Evolutionary conservation across 164 flowering plant genomes (phyloP).

Genomic region (Saururus chinensis): DNA sequence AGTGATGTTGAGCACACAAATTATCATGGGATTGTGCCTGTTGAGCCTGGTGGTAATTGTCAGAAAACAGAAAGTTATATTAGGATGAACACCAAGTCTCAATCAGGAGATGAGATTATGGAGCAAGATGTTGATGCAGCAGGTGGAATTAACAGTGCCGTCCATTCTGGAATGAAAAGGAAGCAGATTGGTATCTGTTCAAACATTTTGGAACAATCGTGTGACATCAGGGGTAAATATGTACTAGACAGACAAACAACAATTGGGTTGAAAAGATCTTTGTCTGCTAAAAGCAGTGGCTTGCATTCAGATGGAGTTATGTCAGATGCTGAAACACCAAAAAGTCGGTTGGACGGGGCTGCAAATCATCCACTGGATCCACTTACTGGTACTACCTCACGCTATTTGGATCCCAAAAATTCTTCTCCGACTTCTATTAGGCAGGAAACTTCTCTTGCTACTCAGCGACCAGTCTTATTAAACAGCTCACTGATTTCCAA

Average conservation of each 20-base stretch:
- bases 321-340: slow-evolving; percentile 7
- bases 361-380: not conserved
- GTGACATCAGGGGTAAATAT: slow-evolving; percentile 1
- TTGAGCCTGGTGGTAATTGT: slow-evolving; percentile 3
- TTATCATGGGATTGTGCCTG: slow-evolving; percentile 5
- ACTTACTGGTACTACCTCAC: not conserved
- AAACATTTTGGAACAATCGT: slow-evolving; percentile 5
- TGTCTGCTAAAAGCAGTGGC: slow-evolving; percentile 5
- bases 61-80: not conserved
- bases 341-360: not conserved
- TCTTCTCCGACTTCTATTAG: not conserved
- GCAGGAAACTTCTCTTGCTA: slow-evolving; percentile 7
- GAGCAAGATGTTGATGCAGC: not conserved
- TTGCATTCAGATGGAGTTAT: slow-evolving; percentile 6
- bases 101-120: not conserved
- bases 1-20: slow-evolving; percentile 2
- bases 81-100: not conserved
- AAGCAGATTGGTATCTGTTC: slow-evolving; percentile 14
- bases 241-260: slow-evolving; percentile 7
- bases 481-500: slow-evolving; percentile 7
- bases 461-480: slow-evolving; percentile 7
- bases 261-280: slow-evolving; percentile 8
- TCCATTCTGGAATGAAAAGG: slow-evolving; percentile 16
- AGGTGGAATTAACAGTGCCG: slow-evolving; percentile 5
- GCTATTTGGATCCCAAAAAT: not conserved